A percentile compares a stretch with the other conserved stretches of the same genome.
Conservation (phyloP, 2,329 filamentous ascomycete species). For the Elsinoe ampelina region DNA sequence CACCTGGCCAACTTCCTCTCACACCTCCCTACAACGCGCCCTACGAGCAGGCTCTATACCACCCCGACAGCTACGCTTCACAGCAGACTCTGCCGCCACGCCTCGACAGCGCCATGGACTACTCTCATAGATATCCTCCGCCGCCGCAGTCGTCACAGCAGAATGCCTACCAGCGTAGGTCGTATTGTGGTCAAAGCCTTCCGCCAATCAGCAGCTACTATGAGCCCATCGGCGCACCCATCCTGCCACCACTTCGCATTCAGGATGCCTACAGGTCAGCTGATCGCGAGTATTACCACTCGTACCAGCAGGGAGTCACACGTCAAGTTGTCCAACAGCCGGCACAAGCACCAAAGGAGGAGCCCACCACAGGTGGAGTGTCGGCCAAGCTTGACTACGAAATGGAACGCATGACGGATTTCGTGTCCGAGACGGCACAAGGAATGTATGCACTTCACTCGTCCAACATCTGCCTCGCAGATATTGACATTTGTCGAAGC, state of each 20-base stretch:
- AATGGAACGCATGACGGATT: conserved; percentile 92
- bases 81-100: conserved; percentile 29
- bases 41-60: conserved; percentile 36
- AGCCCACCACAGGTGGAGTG: conserved; percentile 70
- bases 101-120: conserved; percentile 37
- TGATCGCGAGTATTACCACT: conserved; percentile 31
- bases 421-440: conserved; percentile 81
- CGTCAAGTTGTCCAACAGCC: conserved; percentile 29
- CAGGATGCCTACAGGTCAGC: conserved; percentile 29
- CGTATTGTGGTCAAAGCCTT: conserved; percentile 24
- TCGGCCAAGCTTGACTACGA: conserved; percentile 93
- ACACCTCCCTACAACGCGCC: conserved; percentile 42
- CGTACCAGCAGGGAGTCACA: conserved; percentile 32
- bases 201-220: conserved; percentile 33
- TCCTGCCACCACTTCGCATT: conserved; percentile 40
- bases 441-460: conserved; percentile 55
- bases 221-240: conserved; percentile 35
- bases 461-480: conserved; percentile 48
- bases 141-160: conserved; percentile 17
- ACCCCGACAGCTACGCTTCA: conserved; percentile 35
- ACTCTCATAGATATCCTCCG: conserved; percentile 28
- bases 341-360: conserved; percentile 44
- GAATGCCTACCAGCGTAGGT: conserved; percentile 14
- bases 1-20: conserved; percentile 36
- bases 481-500: conserved; percentile 55